Percentiles rank a stretch among this genome's conserved stretches.
These are phyloP conservation scores for Kluyveromyces aestuarii DNA, from an alignment of 805 yeast genomes.

Conservation along the genomic window DNA sequence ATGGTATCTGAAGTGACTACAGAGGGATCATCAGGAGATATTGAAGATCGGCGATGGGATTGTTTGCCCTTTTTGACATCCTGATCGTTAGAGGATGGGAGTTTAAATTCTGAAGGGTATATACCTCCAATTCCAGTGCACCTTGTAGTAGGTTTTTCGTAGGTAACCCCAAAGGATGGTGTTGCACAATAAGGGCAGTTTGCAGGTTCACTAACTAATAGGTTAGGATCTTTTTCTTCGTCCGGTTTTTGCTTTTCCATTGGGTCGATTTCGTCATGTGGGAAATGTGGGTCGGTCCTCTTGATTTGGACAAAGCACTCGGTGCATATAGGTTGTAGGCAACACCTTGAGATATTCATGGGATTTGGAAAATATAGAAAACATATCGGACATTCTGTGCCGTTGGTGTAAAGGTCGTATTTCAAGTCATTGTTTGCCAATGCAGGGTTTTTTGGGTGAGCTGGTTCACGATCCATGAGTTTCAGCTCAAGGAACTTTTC, in stretches of 20 bases:
- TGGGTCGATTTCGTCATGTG: constrained; percentile 51
- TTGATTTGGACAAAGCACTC: constrained; percentile 96
- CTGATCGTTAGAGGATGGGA: constrained; percentile 3
- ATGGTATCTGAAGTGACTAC: constrained; percentile 76
- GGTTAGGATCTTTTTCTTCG: constrained; percentile 40
- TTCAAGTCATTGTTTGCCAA: constrained; percentile 34
- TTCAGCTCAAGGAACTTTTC: constrained; percentile 48
- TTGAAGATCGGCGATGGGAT: constrained; percentile 38
- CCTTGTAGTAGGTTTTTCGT: constrained; percentile 50
- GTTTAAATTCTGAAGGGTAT: constrained; percentile 36
- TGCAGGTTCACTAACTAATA: constrained; percentile 77
- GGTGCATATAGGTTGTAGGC: constrained; percentile 87
- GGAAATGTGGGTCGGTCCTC: constrained; percentile 83
- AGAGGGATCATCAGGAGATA: constrained; percentile 57
- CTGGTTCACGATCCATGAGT: constrained; percentile 34
- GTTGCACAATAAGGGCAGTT: constrained; percentile 91
- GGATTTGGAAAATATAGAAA: constrained; percentile 75
- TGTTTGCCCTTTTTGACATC: constrained; percentile 4
- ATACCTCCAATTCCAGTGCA: constrained; percentile 49
- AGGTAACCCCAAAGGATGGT: constrained; percentile 75
- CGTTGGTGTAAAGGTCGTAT: constrained; percentile 52
- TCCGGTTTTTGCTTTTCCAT: constrained; percentile 24
- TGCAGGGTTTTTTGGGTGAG: constrained; percentile 35
- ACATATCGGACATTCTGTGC: constrained; percentile 90
- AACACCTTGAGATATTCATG: constrained; percentile 76